Conservation (phyloP, 2,329 filamentous ascomycete species). For the Talaromyces sp. region DNA sequence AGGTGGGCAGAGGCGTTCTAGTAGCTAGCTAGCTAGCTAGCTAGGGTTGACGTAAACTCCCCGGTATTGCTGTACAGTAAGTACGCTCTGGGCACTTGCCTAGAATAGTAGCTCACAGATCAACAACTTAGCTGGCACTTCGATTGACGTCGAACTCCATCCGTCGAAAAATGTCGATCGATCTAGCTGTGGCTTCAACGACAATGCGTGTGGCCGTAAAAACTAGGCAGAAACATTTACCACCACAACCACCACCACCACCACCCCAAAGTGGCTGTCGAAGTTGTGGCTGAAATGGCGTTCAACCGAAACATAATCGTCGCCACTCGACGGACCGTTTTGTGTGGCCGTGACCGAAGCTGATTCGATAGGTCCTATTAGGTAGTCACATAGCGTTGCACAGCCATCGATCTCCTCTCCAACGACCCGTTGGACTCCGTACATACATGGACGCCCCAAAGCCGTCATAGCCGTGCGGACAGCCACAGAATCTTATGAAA, state of each 20-base stretch:
- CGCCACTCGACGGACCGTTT: background rate
- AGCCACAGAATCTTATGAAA: background rate
- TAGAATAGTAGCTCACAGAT: background rate
- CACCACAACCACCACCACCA: background rate
- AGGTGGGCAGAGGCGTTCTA: background rate
- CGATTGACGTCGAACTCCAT: background rate
- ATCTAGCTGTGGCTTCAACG: background rate
- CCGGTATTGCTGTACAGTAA: background rate
- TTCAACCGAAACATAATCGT: background rate
- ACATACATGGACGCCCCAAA: background rate
- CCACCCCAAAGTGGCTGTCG: background rate
- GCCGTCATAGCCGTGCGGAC: background rate
- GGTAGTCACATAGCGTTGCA: no score
- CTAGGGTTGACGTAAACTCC: background rate
- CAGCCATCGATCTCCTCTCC: no score
- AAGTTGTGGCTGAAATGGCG: background rate
- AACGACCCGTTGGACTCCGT: no score
- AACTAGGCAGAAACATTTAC: background rate
- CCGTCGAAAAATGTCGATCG: background rate
- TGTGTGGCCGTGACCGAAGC: background rate
- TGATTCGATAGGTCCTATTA: background rate
- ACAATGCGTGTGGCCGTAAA: background rate
- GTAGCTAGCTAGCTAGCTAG: background rate
- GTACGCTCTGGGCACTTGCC: background rate
- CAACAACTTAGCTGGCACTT: no score